These are phyloP conservation scores for Wickerhamiella brachini DNA, from an alignment of 805 yeast species.

Conservation along the genomic window DNA sequence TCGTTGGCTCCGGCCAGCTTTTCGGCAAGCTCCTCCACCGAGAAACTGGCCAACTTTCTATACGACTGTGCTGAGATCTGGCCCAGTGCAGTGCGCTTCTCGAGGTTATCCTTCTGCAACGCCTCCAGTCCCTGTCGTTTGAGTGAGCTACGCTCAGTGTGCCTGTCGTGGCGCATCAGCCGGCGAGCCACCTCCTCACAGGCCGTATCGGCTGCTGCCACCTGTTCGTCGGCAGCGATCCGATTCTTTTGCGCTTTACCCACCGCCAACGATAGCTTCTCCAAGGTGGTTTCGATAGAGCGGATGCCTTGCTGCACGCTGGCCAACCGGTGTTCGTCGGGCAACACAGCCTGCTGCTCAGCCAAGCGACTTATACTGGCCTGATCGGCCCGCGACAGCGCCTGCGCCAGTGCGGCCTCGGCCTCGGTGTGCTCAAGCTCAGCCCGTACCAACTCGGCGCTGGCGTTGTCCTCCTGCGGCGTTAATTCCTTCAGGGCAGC, in stretches of 20 bases:
- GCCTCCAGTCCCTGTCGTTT: conserved; percentile 44
- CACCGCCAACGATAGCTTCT: background rate
- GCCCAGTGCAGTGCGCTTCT: conserved; percentile 71
- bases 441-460: background rate
- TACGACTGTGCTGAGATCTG: conserved; percentile 72
- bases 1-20: conserved; percentile 42
- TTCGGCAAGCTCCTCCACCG: conserved; percentile 40
- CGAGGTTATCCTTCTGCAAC: conserved; percentile 59
- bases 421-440: background rate
- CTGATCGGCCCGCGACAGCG: background rate
- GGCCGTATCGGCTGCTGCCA: background rate
- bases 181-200: conserved; percentile 30
- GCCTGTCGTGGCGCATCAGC: conserved; percentile 47
- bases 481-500: background rate
- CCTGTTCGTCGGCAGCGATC: background rate
- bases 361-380: background rate
- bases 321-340: background rate
- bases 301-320: background rate
- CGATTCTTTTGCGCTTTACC: background rate
- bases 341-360: background rate
- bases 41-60: conserved; percentile 29
- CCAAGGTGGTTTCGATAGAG: background rate
- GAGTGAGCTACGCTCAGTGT: conserved; percentile 49
- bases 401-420: background rate
- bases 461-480: background rate